A percentile compares a stretch with the other conserved stretches of the same genome.
These are phyloP conservation scores for Guyanaporus albipodus DNA, from an alignment of 768 basidiomycete species.

Conservation along the genomic window DNA sequence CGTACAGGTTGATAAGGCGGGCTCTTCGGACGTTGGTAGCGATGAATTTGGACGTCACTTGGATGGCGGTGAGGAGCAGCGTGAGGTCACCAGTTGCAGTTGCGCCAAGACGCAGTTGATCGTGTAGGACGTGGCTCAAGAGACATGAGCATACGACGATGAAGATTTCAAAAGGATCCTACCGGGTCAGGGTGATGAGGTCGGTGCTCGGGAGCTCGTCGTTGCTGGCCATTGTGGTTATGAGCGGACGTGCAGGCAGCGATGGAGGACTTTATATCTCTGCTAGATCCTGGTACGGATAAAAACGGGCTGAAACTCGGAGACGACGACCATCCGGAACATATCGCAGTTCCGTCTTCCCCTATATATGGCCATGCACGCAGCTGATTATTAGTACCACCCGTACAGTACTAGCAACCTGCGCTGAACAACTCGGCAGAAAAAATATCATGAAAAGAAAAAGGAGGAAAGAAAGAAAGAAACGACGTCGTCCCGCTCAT, in stretches of 20 bases:
- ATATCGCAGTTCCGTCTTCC: slow-evolving; percentile 3
- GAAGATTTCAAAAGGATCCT: slow-evolving; percentile 18
- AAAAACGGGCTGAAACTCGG: slow-evolving; percentile 15
- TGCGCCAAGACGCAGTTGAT: slow-evolving; percentile 79
- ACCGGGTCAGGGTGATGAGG: slow-evolving; percentile 92
- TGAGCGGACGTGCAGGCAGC: not conserved
- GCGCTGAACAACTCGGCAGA: no score
- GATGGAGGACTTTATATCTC: slow-evolving; percentile 10
- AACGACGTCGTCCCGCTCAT: slow-evolving; percentile 38
- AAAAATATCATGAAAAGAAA: no score
- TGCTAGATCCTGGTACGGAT: slow-evolving; percentile 9
- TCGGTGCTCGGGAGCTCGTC: slow-evolving; percentile 79
- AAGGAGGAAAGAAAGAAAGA: not conserved
- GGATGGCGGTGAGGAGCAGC: slow-evolving; percentile 90
- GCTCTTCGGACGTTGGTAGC: slow-evolving; percentile 97
- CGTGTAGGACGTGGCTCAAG: slow-evolving; percentile 77
- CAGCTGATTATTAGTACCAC: no score
- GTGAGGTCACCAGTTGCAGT: slow-evolving; percentile 92
- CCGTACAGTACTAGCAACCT: no score
- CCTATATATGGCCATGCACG: not conserved
- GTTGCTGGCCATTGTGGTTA: slow-evolving; percentile 24
- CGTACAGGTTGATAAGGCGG: slow-evolving; percentile 93
- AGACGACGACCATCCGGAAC: slow-evolving; percentile 22
- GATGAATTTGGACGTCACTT: slow-evolving; percentile 95
- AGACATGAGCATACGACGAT: slow-evolving; percentile 2